phyloP scores from a whole-genome alignment of 2,329 filamentous ascomycete genomes.

The Simplicillium aogashimaense region DNA sequence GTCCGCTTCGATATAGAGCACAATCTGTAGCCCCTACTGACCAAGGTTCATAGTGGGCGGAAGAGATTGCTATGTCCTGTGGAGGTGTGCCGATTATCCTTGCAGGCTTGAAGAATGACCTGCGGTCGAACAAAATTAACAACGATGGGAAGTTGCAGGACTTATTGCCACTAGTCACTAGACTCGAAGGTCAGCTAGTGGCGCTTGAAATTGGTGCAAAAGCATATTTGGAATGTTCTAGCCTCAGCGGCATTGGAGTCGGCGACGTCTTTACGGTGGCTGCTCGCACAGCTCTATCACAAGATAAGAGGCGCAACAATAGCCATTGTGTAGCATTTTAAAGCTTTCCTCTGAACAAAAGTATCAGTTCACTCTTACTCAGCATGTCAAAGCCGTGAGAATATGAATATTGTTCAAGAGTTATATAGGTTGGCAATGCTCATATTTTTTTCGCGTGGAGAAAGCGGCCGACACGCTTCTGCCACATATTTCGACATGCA shows the following conservation, averaged over 20 bases:
- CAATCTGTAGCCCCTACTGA: too few species aligned
- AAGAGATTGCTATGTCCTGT: neutral
- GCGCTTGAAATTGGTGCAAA: neutral
- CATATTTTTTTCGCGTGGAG: too few species aligned
- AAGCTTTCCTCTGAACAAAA: too few species aligned
- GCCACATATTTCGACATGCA: too few species aligned
- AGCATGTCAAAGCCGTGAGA: too few species aligned
- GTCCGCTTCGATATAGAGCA: neutral
- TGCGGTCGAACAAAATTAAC: too few species aligned
- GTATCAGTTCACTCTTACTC: too few species aligned
- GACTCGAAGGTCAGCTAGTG: neutral
- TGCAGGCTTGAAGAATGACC: slow-evolving; percentile 1
- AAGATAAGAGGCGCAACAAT: neutral
- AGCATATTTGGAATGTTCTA: neutral
- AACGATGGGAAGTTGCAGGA: too few species aligned
- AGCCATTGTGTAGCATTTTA: neutral
- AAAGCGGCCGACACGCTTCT: too few species aligned
- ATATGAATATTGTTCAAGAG: too few species aligned
- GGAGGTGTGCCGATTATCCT: slow-evolving; percentile 1
- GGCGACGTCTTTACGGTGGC: neutral
- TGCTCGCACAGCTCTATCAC: too few species aligned
- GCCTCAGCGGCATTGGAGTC: neutral
- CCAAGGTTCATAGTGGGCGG: neutral
- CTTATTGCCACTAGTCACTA: neutral
- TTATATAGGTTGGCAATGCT: too few species aligned